phyloP scores from a whole-genome alignment of 2,329 filamentous ascomycete species.

The Allantophomopsis cytisporea region DNA sequence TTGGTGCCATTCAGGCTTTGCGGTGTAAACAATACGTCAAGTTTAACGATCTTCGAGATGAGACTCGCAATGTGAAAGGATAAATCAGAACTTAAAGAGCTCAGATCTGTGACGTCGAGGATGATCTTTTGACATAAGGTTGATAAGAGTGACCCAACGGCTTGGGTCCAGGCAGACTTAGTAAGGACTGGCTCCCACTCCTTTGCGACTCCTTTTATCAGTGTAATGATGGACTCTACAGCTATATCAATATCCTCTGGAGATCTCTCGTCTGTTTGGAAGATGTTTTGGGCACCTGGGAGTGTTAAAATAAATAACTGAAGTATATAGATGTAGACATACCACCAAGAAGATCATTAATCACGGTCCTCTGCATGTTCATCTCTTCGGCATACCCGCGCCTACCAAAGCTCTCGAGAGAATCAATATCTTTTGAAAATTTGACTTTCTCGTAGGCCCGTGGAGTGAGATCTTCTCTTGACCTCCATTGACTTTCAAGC shows the following conservation, averaged over 20 bases:
- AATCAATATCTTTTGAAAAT: constrained; percentile 45
- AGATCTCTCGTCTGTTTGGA: constrained; percentile 31
- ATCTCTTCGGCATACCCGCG: constrained; percentile 49
- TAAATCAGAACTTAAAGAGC: constrained; percentile 48
- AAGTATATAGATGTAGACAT: constrained; percentile 4
- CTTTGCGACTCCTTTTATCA: constrained; percentile 37
- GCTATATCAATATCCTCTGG: constrained; percentile 31
- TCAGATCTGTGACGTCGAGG: constrained; percentile 45
- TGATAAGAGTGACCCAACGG: constrained; percentile 45
- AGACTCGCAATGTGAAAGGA: constrained; percentile 46
- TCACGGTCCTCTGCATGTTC: constrained; percentile 42
- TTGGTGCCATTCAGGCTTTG: constrained; percentile 15
- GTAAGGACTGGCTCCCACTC: constrained; percentile 45
- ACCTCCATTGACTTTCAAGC: constrained; percentile 35
- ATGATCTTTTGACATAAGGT: constrained; percentile 45
- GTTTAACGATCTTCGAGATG: constrained; percentile 39
- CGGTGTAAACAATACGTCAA: constrained; percentile 46
- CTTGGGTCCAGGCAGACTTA: constrained; percentile 48
- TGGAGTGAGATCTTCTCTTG: constrained; percentile 33
- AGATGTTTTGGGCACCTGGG: constrained; percentile 39
- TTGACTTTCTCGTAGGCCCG: constrained; percentile 39
- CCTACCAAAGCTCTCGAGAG: constrained; percentile 44
- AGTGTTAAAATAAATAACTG: constrained; percentile 1
- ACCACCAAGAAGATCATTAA: constrained; percentile 47
- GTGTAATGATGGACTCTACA: constrained; percentile 36